Evolutionary conservation across 1,284 basidiomycete genomes (phyloP).

Genomic region (Ganoderma lingzhi): DNA sequence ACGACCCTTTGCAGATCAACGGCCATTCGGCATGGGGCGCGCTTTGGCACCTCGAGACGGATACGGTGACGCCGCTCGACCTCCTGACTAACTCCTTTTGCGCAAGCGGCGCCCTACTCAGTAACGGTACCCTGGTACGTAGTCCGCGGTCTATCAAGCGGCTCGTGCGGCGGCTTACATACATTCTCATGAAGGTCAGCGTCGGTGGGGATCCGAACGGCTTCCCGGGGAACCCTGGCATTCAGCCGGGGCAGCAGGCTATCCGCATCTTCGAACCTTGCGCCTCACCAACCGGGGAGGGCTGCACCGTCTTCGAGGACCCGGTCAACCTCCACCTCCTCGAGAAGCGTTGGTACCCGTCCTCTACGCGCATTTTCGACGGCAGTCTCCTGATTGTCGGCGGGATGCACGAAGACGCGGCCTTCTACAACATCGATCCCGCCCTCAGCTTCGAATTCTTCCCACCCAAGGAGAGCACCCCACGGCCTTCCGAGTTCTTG

Average conservation of each 20-base stretch:
- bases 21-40: conserved; percentile 23
- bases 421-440: conserved; percentile 50
- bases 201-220: conserved; percentile 53
- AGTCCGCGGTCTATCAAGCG: too few relatives aligned
- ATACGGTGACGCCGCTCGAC: conserved; percentile 18
- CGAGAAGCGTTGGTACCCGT: conserved; percentile 51
- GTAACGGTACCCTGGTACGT: conserved; percentile 55
- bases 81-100: conserved; percentile 23
- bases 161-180: background rate
- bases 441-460: conserved; percentile 63
- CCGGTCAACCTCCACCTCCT: conserved; percentile 44
- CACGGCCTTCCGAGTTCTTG: conserved; percentile 56
- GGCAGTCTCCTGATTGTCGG: conserved; percentile 51
- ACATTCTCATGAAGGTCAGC: conserved; percentile 43
- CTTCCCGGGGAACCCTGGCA: conserved; percentile 42
- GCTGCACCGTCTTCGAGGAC: conserved; percentile 50
- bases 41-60: conserved; percentile 41
- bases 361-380: conserved; percentile 49
- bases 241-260: conserved; percentile 40
- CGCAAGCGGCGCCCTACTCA: conserved; percentile 47
- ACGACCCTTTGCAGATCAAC: conserved; percentile 36
- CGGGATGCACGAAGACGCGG: conserved; percentile 45
- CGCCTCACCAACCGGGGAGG: conserved; percentile 42
- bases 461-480: conserved; percentile 56
- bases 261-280: conserved; percentile 48